These are phyloP conservation scores for Acacia concinna DNA, from an alignment of 331 rosid genomes.

Conservation along the genomic window DNA sequence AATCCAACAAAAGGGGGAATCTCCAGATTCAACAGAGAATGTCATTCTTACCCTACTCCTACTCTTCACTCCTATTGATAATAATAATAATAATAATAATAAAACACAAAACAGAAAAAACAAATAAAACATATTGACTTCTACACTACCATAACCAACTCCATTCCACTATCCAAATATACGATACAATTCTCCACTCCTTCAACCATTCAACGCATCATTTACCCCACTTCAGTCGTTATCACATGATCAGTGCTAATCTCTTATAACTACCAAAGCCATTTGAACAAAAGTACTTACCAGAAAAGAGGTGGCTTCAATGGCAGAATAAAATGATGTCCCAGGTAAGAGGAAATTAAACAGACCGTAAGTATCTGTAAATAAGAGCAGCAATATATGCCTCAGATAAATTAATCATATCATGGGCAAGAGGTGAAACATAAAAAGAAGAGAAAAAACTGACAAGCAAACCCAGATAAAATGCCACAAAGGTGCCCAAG, in stretches of 20 bases:
- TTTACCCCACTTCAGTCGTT: neutral
- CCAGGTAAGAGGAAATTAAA: slow-evolving; percentile 89
- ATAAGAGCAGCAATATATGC: slow-evolving; percentile 26
- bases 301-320: slow-evolving; percentile 76
- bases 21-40: too few relatives aligned
- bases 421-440: neutral
- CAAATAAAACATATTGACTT: too few relatives aligned
- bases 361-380: slow-evolving; percentile 84
- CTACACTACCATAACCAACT: neutral
- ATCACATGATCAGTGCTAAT: neutral
- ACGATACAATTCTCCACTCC: neutral
- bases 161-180: neutral
- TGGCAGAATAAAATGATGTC: slow-evolving; percentile 72
- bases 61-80: too few relatives aligned
- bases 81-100: too few relatives aligned
- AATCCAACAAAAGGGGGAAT: too few relatives aligned
- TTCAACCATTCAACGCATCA: neutral
- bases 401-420: slow-evolving; percentile 11
- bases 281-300: slow-evolving; percentile 57
- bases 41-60: too few relatives aligned
- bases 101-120: too few relatives aligned
- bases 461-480: slow-evolving; percentile 96
- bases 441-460: slow-evolving; percentile 39
- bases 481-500: slow-evolving; percentile 98
- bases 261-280: slow-evolving; percentile 20